Base-by-base conservation (phyloP, 2,329 filamentous ascomycete species). In the Arthrobotrys pseudoclavata region DNA sequence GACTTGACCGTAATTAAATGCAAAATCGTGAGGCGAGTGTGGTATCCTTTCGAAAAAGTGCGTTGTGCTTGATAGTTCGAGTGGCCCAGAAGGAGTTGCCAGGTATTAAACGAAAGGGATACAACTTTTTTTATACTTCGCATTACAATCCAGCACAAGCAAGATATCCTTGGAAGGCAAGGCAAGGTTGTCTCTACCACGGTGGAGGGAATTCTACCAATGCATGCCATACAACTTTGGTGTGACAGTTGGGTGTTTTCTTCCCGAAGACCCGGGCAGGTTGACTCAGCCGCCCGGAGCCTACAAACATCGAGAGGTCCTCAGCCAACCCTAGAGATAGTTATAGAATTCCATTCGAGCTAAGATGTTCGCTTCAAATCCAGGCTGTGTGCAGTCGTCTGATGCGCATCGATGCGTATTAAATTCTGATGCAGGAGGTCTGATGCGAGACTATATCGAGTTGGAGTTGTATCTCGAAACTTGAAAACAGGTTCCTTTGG, bases 81-180 rank as follows among this genome's bases (percentile, higher is more conserved):
- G 53, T 42, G 18, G 12, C 9, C 15, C 20, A 15, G 61, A 20
- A 74, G 61, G 15, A 48, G 18, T 13, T 45, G 3, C 53, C 62
- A 34, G 29, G 15, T 9, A 24, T n/a, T 24, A 62, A 18, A 47
- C 34, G 15, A 55, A 66, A 66, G 66, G 60, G 67, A 61, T 61
- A 18, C 22, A 52, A 76, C 66, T 76, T 76, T 57, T 22, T 67
- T 76, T 76, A 40, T 76, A 70, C 60, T 70, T 37, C 20, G 40
- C 34, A 24, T 60, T 18, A 57, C 20, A 9, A 20, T 37, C 60
- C 66, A 24, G 52, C 60, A 55, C 24, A 62, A 67, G 72, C 42
- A 48, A 31, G 72, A 70, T 62, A 24, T 9, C 26, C 50, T 66
- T 70, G 31, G 60, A 70, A 64, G 29, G 15, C 15, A 63, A 64